Base-by-base conservation (phyloP, 805 yeast species). In the Candida ascalaphidarum region DNA sequence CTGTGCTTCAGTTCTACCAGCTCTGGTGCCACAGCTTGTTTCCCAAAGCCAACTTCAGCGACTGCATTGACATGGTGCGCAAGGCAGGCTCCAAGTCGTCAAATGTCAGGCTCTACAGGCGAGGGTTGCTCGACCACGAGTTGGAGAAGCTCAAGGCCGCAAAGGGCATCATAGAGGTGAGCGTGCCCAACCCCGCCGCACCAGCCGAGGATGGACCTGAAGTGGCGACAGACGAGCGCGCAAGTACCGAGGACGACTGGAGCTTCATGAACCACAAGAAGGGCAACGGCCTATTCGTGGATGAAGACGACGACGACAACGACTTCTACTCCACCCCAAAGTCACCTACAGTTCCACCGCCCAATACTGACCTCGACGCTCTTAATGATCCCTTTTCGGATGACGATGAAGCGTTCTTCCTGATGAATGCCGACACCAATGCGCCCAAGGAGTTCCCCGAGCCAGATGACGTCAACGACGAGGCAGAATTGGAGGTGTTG, bases 21-120 rank as follows among this genome's bases (percentile, higher is more conserved):
- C 44, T 62, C 15, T 62, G 69, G 69, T 62, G 68, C 39, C 68
- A 62, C 31, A 58, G 65, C 7, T 39, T 49, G 18, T 35, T 40
- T 31, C 46, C 46, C 5, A 24, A 33, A 14, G 46, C 46, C 11
- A 41, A 26, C 13, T 41, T 41, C 22, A 13, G 26, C 13, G 46
- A 41, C 25, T 41, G 46, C 24, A 26, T 38, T 17, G 33, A 27
- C 18, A 32, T 41, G 35, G 26, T 41, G 9, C 33, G 46, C 4
- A 23, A 16, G 16, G 31, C 38, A 22, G 23, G 23, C 15, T 7
- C 23, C 7, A 37, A 34, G 25, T 38, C 44, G 5, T 11, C 22
- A 9, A 25, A 34, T 5, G 12, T 41, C 14, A 30, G 28, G 16
- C 29, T 32, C 14, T 41, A 41, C 24, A 31, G 46, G 7, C 22